phyloP scores from a whole-genome alignment of 331 rosid genomes.

The Dryas integrifolia region DNA sequence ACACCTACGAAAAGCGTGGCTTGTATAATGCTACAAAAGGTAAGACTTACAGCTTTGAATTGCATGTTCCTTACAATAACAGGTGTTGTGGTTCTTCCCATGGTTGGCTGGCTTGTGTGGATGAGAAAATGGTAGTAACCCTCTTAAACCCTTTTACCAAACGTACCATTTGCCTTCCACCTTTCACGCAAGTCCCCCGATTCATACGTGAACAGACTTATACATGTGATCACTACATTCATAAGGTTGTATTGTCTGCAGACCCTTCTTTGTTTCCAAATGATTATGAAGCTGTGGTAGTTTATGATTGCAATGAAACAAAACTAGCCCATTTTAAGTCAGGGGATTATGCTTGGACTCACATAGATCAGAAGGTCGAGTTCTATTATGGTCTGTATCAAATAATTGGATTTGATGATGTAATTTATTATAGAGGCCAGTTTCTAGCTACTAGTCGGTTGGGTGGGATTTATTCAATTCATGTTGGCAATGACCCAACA shows the following conservation, averaged over 20 bases:
- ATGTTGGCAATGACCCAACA: not conserved
- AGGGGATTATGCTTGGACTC: slow-evolving; percentile 3
- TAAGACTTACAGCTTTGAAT: not conserved
- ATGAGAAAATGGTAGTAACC: not conserved
- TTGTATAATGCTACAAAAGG: not conserved
- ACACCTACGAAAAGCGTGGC: not conserved
- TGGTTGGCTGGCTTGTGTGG: slow-evolving; percentile 13
- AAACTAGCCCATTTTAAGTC: not conserved
- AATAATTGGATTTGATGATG: slow-evolving; percentile 1
- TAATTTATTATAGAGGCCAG: slow-evolving; percentile 1
- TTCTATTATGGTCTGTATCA: not conserved
- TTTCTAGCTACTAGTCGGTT: slow-evolving; percentile 1
- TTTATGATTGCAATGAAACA: not conserved
- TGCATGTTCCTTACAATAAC: not conserved
- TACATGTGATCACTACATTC: not conserved
- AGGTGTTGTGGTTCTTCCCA: slow-evolving; percentile 12
- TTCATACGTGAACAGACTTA: not conserved
- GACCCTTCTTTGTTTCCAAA: slow-evolving; percentile 11
- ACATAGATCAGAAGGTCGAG: not conserved
- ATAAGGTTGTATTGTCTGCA: slow-evolving; percentile 13
- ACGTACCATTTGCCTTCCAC: slow-evolving; percentile 5
- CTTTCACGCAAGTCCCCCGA: not conserved
- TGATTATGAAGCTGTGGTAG: slow-evolving; percentile 3
- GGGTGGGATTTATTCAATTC: not conserved
- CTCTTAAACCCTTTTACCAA: slow-evolving; percentile 15